phyloP scores from a whole-genome alignment of 306 rosid genomes.

The Betula pendula region DNA sequence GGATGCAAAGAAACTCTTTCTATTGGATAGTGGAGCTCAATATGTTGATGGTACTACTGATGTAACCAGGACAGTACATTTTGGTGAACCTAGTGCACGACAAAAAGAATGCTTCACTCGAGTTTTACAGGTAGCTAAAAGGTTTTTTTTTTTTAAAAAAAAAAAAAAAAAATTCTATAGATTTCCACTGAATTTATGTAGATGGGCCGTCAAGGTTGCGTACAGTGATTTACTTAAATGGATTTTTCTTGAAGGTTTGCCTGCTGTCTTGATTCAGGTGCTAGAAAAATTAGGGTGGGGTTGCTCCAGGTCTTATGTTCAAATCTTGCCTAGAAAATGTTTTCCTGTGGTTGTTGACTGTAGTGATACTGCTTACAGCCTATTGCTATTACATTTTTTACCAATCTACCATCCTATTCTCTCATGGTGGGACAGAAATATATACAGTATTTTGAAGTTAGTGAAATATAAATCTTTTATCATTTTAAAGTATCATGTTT shows the following conservation, averaged over 20 bases:
- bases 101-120: slow-evolving; percentile 89
- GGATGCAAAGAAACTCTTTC: slow-evolving; percentile 72
- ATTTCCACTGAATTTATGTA: not conserved
- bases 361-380: not conserved
- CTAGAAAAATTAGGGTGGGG: not conserved
- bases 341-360: slow-evolving; percentile 1
- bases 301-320: not conserved
- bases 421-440: not conserved
- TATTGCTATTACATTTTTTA: not conserved
- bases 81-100: slow-evolving; percentile 69
- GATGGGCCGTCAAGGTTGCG: not conserved
- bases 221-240: not conserved
- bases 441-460: not conserved
- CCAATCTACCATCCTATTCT: not conserved
- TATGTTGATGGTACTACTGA: slow-evolving; percentile 97
- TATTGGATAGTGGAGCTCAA: slow-evolving; percentile 98
- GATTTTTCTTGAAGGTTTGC: not conserved
- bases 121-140: slow-evolving; percentile 74
- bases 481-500: not conserved
- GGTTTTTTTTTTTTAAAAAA: not conserved
- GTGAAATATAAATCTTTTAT: not conserved
- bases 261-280: not conserved
- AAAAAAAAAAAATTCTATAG: not conserved
- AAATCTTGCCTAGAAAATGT: not conserved
- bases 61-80: slow-evolving; percentile 94